Evolutionary conservation across 2,329 filamentous ascomycete genomes (phyloP), one percentile per base, ranked within the genome.

Genomic region (Alternaria sp.): DNA sequence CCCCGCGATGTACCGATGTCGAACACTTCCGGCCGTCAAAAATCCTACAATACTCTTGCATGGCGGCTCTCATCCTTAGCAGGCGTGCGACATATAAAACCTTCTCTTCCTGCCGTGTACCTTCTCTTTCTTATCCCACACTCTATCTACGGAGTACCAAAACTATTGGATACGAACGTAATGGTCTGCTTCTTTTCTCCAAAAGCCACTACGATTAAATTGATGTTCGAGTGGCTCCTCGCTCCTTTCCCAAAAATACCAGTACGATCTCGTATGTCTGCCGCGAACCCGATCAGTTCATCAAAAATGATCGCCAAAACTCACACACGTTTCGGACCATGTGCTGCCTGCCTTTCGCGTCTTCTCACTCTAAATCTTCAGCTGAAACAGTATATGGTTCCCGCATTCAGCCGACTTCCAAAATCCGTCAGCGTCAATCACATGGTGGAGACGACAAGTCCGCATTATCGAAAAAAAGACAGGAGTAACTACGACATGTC

Each of bases 191-290:
- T 0, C 36, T 40, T 9, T 40, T 17, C 36, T 40, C 36, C 9
- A 17, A 40, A 40, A 40, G 1, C 1, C 8, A 0, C 32, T n/a
- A 40, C 13, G 2, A n/a, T 1, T 7, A 36, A 0, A 1, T n/a
- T 4, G 5, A 40, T 40, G 32, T 40, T 3, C 4, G 1, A 40
- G 36, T 6, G 36, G 17, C 36, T 40, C 36, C 3, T 40, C 32
- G 32, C 32, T 9, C 32, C 8, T 10, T 40, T 40, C 15, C 7
- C 13, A 36, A 36, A 36, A 36, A n/a, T 0, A 2, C 7, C 30
- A 8, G 3, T 0, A 0, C 7, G 7, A 0, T 0, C 3, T 0
- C 1, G 30, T 2, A 36, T 36, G 15, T 36, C 32, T 1, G 32
- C 15, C 32, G 0, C 8, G 32, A 36, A 36, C n/a, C n/a, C n/a